Evolutionary conservation across 345 rosid genomes (phyloP), one percentile per base, ranked within the genome.

Genomic region (Turnera subulata): DNA sequence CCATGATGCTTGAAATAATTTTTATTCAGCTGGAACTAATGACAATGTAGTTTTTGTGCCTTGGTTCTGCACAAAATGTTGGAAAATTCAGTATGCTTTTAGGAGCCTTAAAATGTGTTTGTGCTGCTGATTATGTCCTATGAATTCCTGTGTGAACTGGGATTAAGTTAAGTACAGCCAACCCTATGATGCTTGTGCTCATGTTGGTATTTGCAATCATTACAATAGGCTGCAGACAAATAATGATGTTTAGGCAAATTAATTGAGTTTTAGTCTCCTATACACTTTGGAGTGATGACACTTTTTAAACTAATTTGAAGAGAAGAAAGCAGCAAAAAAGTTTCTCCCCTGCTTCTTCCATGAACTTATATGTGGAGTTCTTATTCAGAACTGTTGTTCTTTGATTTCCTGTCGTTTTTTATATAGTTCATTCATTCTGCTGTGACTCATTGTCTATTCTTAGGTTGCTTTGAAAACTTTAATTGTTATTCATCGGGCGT

Each of bases 401-500:
- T 11, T 20, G 25, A 13, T 45, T 22, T 21, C 6, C 18, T 12
- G 20, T 38, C n/a, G 37, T 0, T 33, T 13, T 55, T 7, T 66
- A n/a, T 18, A 1, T 40, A 5, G n/a, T 29, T 37, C 37, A 19
- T 53, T 2, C 21, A 46, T 32, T 46, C 50, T 49, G 44, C n/a
- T 39, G 29, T 64, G 50, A 57, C 48, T 40, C 58, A 23, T 22
- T 55, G 29, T 63, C 56, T 51, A 51, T 56, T 53, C 60, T 52
- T 69, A 93, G 99, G 99, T 93, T 61, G 99, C 97, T 11, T 72
- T 89, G 72, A 93, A 93, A 82, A 89, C 96, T 46, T 80, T 93
- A 54, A 77, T 89, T 18, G 85, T 89, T 59, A 84, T 89, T 70
- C 99, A 93, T 69, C 97, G 99, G 69, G 89, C 97, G 62, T 65